These are phyloP conservation scores for Cyberlindnera americana DNA, from an alignment of 805 yeast species.

Conservation along the genomic window DNA sequence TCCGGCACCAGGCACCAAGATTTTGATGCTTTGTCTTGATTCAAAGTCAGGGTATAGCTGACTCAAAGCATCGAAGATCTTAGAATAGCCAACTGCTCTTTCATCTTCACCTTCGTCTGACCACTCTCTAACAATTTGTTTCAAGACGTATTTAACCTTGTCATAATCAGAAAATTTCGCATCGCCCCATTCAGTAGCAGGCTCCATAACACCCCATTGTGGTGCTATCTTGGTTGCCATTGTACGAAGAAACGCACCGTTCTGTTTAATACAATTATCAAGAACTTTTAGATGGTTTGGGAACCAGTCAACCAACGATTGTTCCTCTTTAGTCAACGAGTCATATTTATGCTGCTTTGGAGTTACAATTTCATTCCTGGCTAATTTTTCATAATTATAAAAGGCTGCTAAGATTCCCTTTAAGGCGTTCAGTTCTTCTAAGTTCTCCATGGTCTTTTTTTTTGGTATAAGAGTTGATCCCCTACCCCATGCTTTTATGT, in stretches of 20 bases:
- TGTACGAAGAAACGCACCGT: constrained; percentile 39
- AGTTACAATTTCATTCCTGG: constrained; percentile 28
- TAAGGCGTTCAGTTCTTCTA: constrained; percentile 14
- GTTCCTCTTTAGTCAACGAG: constrained; percentile 39
- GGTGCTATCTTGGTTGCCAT: constrained; percentile 42
- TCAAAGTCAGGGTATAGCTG: constrained; percentile 36
- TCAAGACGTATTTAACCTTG: constrained; percentile 52
- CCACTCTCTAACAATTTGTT: constrained; percentile 65
- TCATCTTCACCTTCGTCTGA: constrained; percentile 47
- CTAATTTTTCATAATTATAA: constrained; percentile 33
- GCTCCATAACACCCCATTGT: constrained; percentile 46
- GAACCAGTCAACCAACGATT: constrained; percentile 48
- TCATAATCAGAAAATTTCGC: constrained; percentile 45
- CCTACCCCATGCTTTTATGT: no score
- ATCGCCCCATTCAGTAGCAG: constrained; percentile 39
- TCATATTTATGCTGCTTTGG: constrained; percentile 34
- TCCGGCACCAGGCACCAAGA: constrained; percentile 64
- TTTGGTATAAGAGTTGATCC: no score
- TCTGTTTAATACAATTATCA: constrained; percentile 40
- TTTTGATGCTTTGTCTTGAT: constrained; percentile 36
- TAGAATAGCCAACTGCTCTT: constrained; percentile 37
- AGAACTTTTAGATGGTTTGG: constrained; percentile 38
- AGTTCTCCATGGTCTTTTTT: constrained; percentile 9
- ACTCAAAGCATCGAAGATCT: constrained; percentile 32
- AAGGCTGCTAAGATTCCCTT: constrained; percentile 24